These are phyloP conservation scores for Mikania micrantha DNA, from an alignment of 129 eudicot species.

Conservation along the genomic window DNA sequence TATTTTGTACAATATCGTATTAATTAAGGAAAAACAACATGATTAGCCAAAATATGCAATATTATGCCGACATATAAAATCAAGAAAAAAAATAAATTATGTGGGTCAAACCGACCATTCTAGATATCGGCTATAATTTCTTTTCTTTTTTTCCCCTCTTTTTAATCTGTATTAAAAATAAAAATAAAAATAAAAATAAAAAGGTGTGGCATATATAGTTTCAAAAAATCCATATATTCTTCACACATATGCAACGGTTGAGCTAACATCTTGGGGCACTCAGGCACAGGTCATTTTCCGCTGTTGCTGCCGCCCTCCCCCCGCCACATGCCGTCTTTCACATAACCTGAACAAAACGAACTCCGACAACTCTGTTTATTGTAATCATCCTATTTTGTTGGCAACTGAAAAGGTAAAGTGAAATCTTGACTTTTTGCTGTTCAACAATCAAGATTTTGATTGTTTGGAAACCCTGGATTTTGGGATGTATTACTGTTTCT, in stretches of 20 bases:
- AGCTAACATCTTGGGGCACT: constrained; percentile 8
- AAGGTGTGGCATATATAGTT: background rate
- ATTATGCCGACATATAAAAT: background rate
- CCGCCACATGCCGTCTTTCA: background rate
- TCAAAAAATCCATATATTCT: constrained; percentile 5
- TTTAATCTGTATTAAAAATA: too few species aligned
- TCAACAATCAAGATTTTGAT: constrained; percentile 1
- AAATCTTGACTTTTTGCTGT: background rate
- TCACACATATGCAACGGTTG: constrained; percentile 7
- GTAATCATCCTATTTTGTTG: background rate
- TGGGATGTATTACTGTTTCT: background rate
- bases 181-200: background rate
- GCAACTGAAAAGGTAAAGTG: constrained; percentile 8
- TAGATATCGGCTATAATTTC: background rate
- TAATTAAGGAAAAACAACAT: background rate
- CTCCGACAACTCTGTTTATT: background rate
- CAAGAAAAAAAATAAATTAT: background rate
- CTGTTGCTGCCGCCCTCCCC: constrained; percentile 16
- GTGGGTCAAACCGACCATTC: constrained; percentile 7
- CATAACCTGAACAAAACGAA: background rate
- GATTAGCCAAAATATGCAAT: background rate
- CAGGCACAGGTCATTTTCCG: background rate
- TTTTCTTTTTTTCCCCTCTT: background rate
- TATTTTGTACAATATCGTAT: background rate
- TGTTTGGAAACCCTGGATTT: background rate